Percentiles rank a stretch among this genome's conserved stretches.
These are phyloP conservation scores for Ophiostoma piceae DNA, from an alignment of 2,329 filamentous ascomycete genomes.

Conservation along the genomic window DNA sequence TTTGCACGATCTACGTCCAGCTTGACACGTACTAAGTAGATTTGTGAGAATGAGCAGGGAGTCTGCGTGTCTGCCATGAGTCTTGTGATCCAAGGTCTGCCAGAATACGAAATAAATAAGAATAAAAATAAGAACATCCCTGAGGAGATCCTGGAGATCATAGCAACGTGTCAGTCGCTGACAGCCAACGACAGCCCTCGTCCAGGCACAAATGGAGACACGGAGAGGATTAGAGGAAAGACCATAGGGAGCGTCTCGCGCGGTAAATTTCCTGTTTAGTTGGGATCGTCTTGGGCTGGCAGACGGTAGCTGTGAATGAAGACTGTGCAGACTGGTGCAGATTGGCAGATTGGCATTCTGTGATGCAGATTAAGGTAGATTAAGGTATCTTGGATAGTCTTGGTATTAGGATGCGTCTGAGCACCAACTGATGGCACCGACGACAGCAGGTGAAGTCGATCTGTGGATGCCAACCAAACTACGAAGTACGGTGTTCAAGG, in stretches of 20 bases:
- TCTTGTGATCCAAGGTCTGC: not conserved
- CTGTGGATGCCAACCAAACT: not conserved
- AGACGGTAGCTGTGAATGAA: no score
- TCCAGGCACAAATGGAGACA: not conserved
- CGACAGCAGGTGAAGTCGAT: not conserved
- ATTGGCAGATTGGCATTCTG: no score
- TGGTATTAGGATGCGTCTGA: not conserved
- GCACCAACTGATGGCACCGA: not conserved
- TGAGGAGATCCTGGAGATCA: not conserved
- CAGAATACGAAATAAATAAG: not conserved
- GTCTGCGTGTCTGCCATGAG: not conserved
- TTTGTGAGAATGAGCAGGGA: not conserved
- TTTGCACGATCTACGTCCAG: not conserved
- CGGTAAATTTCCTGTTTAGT: not conserved
- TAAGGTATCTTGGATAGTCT: no score
- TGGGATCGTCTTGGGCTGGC: not conserved
- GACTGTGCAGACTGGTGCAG: not conserved
- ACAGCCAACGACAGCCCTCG: not conserved
- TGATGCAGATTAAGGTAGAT: no score
- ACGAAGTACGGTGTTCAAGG: not conserved
- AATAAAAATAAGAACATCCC: conserved; percentile 9
- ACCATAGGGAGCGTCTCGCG: not conserved
- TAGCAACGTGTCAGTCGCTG: not conserved
- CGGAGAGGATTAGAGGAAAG: not conserved
- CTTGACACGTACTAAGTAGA: not conserved